A percentile compares a stretch with the other conserved stretches of the same genome.
Evolutionary conservation across 2,329 filamentous ascomycete species (phyloP).

Genomic region (Pseudocercospora macadamiae): DNA sequence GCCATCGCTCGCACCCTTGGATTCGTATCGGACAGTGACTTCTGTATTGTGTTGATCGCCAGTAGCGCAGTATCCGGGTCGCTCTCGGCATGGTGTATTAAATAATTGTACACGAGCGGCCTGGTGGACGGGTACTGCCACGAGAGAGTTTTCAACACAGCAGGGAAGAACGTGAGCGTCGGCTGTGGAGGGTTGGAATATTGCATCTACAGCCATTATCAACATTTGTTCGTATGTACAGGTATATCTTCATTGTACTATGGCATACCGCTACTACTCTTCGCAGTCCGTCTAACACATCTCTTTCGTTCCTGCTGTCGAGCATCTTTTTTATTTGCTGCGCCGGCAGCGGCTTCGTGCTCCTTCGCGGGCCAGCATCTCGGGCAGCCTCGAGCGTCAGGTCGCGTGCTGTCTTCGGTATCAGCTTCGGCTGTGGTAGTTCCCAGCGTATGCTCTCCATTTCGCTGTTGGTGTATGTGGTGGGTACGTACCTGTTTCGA

Average conservation of each 20-base stretch:
- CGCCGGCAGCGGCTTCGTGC: conserved; percentile 70
- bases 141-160: conserved; percentile 95
- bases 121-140: conserved; percentile 93
- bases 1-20: conserved; percentile 90
- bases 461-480: conserved; percentile 68
- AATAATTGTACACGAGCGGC: conserved; percentile 97
- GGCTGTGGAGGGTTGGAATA: conserved; percentile 86
- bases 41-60: conserved; percentile 98
- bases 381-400: conserved; percentile 96
- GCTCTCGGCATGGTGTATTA: conserved; percentile 93
- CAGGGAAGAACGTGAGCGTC: conserved; percentile 92
- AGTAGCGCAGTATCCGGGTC: conserved; percentile 94
- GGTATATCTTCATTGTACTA: neutral
- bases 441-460: conserved; percentile 27
- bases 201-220: conserved; percentile 72
- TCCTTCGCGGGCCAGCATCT: conserved; percentile 68
- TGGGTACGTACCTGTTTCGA: conserved; percentile 78
- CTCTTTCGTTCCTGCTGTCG: conserved; percentile 89
- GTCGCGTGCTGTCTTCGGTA: conserved; percentile 71
- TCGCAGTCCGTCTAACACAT: conserved; percentile 88
- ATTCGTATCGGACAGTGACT: conserved; percentile 89
- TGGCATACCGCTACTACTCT: conserved; percentile 77
- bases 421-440: conserved; percentile 8
- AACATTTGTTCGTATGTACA: conserved; percentile 13
- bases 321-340: conserved; percentile 90